Percentiles rank a stretch among this genome's conserved stretches.
Evolutionary conservation across 306 rosid genomes (phyloP).

Genomic region (Castanea mollissima): DNA sequence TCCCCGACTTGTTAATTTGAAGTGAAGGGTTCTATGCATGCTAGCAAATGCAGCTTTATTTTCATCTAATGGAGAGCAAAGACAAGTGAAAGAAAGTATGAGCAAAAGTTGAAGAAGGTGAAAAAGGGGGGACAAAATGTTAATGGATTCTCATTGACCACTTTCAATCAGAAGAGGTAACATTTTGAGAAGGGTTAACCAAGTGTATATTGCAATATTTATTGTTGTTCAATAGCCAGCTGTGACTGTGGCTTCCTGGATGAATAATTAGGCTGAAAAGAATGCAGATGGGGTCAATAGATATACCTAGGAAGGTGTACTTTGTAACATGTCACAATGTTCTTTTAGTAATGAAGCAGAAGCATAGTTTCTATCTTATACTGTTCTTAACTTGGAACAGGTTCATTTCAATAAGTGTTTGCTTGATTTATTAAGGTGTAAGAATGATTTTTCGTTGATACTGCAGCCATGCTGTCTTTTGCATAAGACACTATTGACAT

Average conservation of each 20-base stretch:
- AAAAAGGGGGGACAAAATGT: background rate
- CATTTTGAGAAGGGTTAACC: conserved; percentile 3
- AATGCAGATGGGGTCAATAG: conserved; percentile 15
- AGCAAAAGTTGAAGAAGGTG: background rate
- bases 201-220: conserved; percentile 8
- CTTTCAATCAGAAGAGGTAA: background rate
- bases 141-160: background rate
- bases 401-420: background rate
- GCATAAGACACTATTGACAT: background rate
- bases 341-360: background rate
- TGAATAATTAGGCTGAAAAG: conserved; percentile 9
- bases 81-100: background rate
- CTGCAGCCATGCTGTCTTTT: background rate
- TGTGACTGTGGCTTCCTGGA: conserved; percentile 15
- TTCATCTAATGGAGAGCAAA: conserved; percentile 6
- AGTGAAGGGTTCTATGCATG: conserved; percentile 19
- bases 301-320: conserved; percentile 5
- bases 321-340: background rate
- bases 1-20: conserved; percentile 52
- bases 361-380: background rate
- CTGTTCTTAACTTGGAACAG: background rate
- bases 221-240: conserved; percentile 11
- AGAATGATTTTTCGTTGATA: background rate
- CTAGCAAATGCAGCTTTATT: conserved; percentile 16
- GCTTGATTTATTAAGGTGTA: background rate